Base-by-base conservation (phyloP, 1,139 yeast genomes). In the Yamadazyma trypodendri region DNA sequence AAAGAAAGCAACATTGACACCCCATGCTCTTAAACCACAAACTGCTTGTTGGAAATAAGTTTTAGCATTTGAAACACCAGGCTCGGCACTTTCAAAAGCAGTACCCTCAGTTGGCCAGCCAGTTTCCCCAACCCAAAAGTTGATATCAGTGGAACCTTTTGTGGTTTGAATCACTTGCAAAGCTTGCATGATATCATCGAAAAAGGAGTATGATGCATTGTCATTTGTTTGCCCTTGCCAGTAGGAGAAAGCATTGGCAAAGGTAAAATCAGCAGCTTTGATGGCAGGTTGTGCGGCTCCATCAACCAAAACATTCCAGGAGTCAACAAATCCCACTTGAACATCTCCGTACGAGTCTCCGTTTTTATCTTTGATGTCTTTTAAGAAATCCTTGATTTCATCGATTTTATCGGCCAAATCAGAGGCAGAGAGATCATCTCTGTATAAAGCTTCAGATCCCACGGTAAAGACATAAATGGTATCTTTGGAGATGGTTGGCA, bases 61-160 rank as follows among this genome's bases (percentile, higher is more conserved):
- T 58, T 74, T 71, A 44, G 97, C 97, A 57, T 87, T 88, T 34
- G 61, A 72, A 41, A 79, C 74, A 54, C 81, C 63, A 54, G 97
- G 96, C 34, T 65, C 58, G 40, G 92, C 65, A 47, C 56, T 39
- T 58, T 80, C 86, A 55, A 67, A 89, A 60, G 72, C 66, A 48
- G 88, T 80, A 63, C 98, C 98, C 10, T 74, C 81, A 32, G 96
- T 79, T 59, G 97, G 96, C 96, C 97, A 90, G 53, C 97, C 98
- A 50, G 97, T 92, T 75, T 92, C 97, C 61, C 97, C 97, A 56
- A 90, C 92, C 89, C 92, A 89, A 74, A 90, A 88, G 43, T 78
- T 75, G 53, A 89, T 75, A 63, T 87, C 89, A 44, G 90, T 83
- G 41, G 84, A 68, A 45, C 95, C 96, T 75, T 90, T 90, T 50